Conservation (phyloP, 495 filamentous ascomycete species). For the Podospora pseudocomata region DNA sequence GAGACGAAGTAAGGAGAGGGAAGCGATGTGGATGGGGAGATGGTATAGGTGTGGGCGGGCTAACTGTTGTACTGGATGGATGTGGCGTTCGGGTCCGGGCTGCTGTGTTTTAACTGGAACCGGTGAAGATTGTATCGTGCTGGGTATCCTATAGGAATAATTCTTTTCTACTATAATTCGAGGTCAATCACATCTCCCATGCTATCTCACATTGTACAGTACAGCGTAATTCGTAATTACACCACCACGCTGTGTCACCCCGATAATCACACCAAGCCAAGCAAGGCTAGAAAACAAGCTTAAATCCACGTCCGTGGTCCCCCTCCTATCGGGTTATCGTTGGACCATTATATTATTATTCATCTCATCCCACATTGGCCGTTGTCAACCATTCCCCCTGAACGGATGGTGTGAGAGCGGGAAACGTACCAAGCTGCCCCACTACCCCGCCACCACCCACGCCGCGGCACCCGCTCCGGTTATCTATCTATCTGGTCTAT, state of each 20-base stretch:
- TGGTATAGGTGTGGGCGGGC: background rate
- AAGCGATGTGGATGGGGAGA: background rate
- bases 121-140: background rate
- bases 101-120: background rate
- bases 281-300: background rate
- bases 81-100: background rate
- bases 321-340: background rate
- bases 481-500: background rate
- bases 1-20: constrained; percentile 5
- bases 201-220: background rate
- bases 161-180: background rate
- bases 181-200: background rate
- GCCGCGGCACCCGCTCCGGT: background rate
- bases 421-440: background rate
- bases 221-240: background rate
- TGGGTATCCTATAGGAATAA: background rate
- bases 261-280: background rate
- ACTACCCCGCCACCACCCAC: constrained; percentile 7
- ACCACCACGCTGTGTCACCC: background rate
- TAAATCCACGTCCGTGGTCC: background rate
- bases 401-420: background rate
- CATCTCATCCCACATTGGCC: background rate
- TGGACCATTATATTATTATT: background rate
- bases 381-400: background rate
- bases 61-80: constrained; percentile 1